These are phyloP conservation scores for Tremella mesenterica DNA, from an alignment of 768 basidiomycete genomes.

Conservation along the genomic window DNA sequence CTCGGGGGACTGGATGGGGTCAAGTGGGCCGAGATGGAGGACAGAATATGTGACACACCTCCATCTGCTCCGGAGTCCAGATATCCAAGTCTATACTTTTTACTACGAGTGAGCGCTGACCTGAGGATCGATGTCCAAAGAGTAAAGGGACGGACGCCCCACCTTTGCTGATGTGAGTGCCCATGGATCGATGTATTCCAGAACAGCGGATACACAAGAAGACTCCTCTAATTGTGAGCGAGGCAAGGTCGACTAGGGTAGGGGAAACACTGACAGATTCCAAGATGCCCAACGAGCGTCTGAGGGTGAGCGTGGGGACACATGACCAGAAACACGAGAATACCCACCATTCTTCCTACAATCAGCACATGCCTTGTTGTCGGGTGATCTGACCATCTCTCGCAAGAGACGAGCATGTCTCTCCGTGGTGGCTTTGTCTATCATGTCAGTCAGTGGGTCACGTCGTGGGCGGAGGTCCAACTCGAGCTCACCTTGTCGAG, in stretches of 20 bases:
- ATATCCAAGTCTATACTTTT: constrained; percentile 95
- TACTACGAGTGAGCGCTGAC: too few species aligned
- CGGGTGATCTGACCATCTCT: constrained; percentile 76
- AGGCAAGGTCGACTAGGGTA: background rate
- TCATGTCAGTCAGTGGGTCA: constrained; percentile 1
- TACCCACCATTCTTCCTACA: constrained; percentile 87
- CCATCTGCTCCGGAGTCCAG: constrained; percentile 98
- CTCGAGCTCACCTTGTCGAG: constrained; percentile 11
- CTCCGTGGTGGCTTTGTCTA: constrained; percentile 78
- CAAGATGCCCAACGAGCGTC: constrained; percentile 98
- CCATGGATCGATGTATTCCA: constrained; percentile 94
- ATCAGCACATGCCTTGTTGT: constrained; percentile 91
- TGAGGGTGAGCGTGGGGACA: constrained; percentile 35
- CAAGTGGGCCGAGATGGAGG: background rate
- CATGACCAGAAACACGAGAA: background rate
- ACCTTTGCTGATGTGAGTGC: constrained; percentile 85
- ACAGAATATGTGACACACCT: constrained; percentile 54
- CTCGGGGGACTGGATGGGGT: background rate
- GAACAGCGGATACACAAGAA: constrained; percentile 96
- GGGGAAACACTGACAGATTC: constrained; percentile 64
- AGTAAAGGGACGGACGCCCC: too few species aligned
- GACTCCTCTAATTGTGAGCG: constrained; percentile 56
- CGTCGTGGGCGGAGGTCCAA: background rate
- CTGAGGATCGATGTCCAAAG: too few species aligned
- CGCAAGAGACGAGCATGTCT: constrained; percentile 66